phyloP scores from a whole-genome alignment of 1,139 yeast genomes.

The Blastobotrys aristatus region DNA sequence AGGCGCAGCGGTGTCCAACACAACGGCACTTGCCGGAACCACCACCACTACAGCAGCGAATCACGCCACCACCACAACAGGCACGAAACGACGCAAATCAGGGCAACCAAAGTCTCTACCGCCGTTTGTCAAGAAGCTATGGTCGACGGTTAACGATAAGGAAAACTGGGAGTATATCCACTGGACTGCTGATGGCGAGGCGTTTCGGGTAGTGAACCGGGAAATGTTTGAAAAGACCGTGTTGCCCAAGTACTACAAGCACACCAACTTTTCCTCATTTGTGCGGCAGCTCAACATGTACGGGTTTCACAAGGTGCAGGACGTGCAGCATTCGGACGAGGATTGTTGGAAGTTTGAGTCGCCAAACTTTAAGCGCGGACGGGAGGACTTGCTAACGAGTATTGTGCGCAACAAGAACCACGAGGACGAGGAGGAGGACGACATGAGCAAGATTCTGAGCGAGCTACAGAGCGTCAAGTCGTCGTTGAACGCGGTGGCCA shows the following conservation, averaged over 20 bases:
- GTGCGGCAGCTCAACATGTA: slow-evolving; percentile 94
- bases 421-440: slow-evolving; percentile 35
- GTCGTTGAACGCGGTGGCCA: slow-evolving; percentile 79
- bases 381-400: slow-evolving; percentile 68
- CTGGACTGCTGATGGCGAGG: slow-evolving; percentile 82
- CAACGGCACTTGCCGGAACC: background rate
- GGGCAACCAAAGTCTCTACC: slow-evolving; percentile 49
- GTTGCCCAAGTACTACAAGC: slow-evolving; percentile 85
- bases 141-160: slow-evolving; percentile 92
- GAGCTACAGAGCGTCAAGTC: slow-evolving; percentile 43
- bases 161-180: slow-evolving; percentile 62
- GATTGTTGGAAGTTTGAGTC: slow-evolving; percentile 77
- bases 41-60: background rate
- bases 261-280: slow-evolving; percentile 86
- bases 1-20: too few species aligned
- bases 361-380: slow-evolving; percentile 64
- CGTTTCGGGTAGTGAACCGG: slow-evolving; percentile 77
- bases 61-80: slow-evolving; percentile 34
- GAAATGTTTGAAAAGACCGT: slow-evolving; percentile 81
- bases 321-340: slow-evolving; percentile 51
- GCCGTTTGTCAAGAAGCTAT: slow-evolving; percentile 84
- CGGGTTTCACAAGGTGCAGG: slow-evolving; percentile 93
- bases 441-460: slow-evolving; percentile 44
- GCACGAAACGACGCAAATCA: slow-evolving; percentile 29
- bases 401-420: slow-evolving; percentile 49